Evolutionary conservation across 2,329 filamentous ascomycete species (phyloP).

Genomic region (Claviceps africana): DNA sequence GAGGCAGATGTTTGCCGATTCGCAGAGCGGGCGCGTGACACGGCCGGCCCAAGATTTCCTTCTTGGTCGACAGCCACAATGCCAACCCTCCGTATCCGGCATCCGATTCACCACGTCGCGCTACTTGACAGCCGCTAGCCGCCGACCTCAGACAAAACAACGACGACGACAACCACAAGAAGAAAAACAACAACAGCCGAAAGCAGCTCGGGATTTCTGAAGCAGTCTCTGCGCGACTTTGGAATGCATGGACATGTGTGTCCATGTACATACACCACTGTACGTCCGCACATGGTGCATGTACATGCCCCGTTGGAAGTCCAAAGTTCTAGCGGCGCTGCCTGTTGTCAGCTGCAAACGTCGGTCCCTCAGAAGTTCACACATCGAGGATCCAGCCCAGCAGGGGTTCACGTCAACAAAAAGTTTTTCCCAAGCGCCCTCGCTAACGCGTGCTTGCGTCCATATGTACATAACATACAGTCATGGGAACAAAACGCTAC

Average conservation of each 20-base stretch:
- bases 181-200: neutral
- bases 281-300: no score
- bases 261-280: no score
- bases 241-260: neutral
- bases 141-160: neutral
- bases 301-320: no score
- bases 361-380: neutral
- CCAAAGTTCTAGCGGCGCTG: neutral
- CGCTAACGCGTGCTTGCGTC: neutral
- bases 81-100: constrained; percentile 1
- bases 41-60: neutral
- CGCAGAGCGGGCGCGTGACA: neutral
- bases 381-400: neutral
- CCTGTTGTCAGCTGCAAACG: neutral
- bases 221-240: neutral
- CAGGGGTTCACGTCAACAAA: neutral
- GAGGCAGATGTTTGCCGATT: constrained; percentile 3
- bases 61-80: neutral
- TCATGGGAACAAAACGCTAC: neutral
- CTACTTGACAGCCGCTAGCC: neutral
- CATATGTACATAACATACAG: no score
- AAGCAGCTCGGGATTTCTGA: neutral
- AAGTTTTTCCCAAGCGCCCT: neutral
- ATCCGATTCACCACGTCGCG: neutral
- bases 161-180: no score